Evolutionary conservation across 164 flowering plant genomes (phyloP).

Genomic region (Euptelea pleiosperma): DNA sequence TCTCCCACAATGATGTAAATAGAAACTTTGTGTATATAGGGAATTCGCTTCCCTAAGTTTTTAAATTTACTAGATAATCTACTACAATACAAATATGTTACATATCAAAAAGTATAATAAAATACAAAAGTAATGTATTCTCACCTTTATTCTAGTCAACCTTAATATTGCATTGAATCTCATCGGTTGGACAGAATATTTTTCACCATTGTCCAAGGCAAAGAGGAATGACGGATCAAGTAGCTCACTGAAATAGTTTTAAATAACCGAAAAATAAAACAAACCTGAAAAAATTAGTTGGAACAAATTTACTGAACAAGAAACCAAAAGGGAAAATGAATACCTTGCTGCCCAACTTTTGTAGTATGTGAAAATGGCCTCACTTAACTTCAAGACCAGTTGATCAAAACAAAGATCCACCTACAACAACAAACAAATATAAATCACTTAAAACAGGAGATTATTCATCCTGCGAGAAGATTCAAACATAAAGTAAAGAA

Average conservation of each 20-base stretch:
- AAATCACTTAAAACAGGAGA: not conserved
- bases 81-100: no score
- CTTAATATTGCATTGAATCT: constrained; percentile 67
- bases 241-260: constrained; percentile 50
- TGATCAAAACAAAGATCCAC: constrained; percentile 97
- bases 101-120: no score
- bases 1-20: no score
- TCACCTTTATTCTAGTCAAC: constrained; percentile 88
- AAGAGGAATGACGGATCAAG: constrained; percentile 96
- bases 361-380: constrained; percentile 77
- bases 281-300: not conserved
- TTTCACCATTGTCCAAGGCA: constrained; percentile 89
- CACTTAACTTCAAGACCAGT: constrained; percentile 80
- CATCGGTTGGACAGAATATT: constrained; percentile 73
- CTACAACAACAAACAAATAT: constrained; percentile 30
- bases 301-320: not conserved
- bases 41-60: no score
- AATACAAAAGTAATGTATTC: not conserved
- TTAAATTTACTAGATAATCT: no score
- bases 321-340: constrained; percentile 2
- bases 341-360: constrained; percentile 99
- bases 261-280: not conserved
- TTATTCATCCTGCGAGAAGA: not conserved
- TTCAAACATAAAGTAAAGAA: not conserved
- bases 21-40: no score